Evolutionary conservation across 2,329 filamentous ascomycete species (phyloP).

Genomic region (Trichophyton benhamiae): DNA sequence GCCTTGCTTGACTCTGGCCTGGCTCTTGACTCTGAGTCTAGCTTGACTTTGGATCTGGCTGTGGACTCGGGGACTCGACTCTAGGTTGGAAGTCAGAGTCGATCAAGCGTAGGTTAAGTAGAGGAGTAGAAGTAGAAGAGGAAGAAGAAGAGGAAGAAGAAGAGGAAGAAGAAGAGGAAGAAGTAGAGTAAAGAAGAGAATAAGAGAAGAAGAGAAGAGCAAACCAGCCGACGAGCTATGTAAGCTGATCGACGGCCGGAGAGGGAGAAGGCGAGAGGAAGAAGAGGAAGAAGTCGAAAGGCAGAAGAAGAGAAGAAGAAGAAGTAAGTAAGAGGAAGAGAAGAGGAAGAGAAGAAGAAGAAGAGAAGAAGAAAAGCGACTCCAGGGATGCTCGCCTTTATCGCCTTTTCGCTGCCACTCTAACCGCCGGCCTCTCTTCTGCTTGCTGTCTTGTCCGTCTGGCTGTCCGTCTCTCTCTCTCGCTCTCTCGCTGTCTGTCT

Average conservation of each 20-base stretch:
- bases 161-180: neutral
- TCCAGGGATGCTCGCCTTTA: neutral
- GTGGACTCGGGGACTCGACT: too few species aligned
- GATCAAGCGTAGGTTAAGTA: neutral
- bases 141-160: neutral
- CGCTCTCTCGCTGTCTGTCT: too few species aligned
- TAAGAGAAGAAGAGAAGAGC: too few species aligned
- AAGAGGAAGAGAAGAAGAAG: neutral
- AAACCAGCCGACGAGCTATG: neutral
- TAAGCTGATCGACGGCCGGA: neutral
- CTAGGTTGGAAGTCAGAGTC: too few species aligned
- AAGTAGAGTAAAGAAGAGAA: too few species aligned
- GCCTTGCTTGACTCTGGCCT: too few species aligned
- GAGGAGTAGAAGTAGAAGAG: neutral
- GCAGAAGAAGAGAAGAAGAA: neutral
- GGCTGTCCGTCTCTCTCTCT: too few species aligned
- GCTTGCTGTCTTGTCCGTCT: too few species aligned
- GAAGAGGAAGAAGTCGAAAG: neutral
- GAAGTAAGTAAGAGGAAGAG: neutral
- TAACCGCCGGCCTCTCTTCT: too few species aligned
- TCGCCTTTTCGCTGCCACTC: too few species aligned
- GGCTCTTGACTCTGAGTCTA: too few species aligned
- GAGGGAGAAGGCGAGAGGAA: constrained; percentile 3
- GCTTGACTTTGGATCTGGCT: too few species aligned
- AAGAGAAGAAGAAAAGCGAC: neutral